These are phyloP conservation scores for Flaveria linearis DNA, from an alignment of 129 eudicot genomes.

Conservation along the genomic window DNA sequence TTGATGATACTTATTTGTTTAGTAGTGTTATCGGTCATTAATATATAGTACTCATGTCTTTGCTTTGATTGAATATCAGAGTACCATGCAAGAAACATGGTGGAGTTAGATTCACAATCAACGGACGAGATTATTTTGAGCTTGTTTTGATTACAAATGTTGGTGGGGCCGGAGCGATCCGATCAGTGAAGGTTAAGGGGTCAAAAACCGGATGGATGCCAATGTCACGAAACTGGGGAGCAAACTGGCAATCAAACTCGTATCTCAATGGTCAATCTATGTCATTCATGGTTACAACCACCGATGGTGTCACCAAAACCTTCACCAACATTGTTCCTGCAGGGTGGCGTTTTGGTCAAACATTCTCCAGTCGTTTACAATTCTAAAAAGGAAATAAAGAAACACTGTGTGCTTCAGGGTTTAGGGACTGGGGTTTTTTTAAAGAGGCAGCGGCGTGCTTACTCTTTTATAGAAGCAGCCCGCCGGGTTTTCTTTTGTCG, in stretches of 20 bases:
- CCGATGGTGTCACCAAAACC: slow-evolving; percentile 61
- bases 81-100: slow-evolving; percentile 80
- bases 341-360: slow-evolving; percentile 73
- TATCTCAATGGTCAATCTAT: slow-evolving; percentile 70
- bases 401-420: slow-evolving; percentile 24
- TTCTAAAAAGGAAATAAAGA: slow-evolving; percentile 36
- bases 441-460: slow-evolving; percentile 73
- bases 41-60: not conserved
- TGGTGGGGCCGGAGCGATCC: slow-evolving; percentile 68
- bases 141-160: slow-evolving; percentile 71
- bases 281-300: slow-evolving; percentile 81
- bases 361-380: slow-evolving; percentile 53
- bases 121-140: slow-evolving; percentile 76
- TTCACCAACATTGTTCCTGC: slow-evolving; percentile 61
- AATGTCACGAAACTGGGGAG: slow-evolving; percentile 92
- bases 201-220: slow-evolving; percentile 58
- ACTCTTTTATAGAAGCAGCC: slow-evolving; percentile 72
- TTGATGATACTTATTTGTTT: not conserved
- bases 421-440: slow-evolving; percentile 37
- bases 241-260: slow-evolving; percentile 77
- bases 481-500: slow-evolving; percentile 45
- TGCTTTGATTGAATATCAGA: slow-evolving; percentile 40
- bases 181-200: slow-evolving; percentile 68
- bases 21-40: too few species aligned
- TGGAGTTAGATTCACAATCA: slow-evolving; percentile 83